phyloP scores from a whole-genome alignment of 345 rosid genomes.

The Pistacia integerrima region DNA sequence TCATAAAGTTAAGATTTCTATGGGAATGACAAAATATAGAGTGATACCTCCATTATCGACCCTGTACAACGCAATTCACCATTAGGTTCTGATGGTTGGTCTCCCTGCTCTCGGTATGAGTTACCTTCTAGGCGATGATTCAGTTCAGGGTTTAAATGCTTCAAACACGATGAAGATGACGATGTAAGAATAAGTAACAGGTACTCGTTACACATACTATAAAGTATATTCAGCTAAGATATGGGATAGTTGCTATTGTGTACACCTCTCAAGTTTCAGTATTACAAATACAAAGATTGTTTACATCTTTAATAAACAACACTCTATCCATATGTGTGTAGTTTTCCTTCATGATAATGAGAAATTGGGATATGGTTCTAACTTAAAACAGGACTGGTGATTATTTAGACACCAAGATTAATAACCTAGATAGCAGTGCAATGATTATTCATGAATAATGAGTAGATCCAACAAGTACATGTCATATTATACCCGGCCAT shows the following conservation, averaged over 20 bases:
- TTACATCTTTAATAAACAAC: not conserved
- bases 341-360: not conserved
- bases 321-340: not conserved
- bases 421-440: not conserved
- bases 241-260: not conserved
- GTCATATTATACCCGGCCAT: not conserved
- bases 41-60: slow-evolving; percentile 47
- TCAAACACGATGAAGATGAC: slow-evolving; percentile 36
- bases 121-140: slow-evolving; percentile 36
- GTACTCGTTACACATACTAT: not conserved
- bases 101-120: slow-evolving; percentile 30
- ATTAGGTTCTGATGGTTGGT: slow-evolving; percentile 39
- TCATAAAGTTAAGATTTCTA: slow-evolving; percentile 13
- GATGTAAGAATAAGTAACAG: slow-evolving; percentile 15
- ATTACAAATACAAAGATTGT: not conserved
- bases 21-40: slow-evolving; percentile 9
- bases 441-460: not conserved
- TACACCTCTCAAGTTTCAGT: not conserved
- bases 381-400: not conserved
- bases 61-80: slow-evolving; percentile 43
- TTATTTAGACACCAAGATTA: not conserved
- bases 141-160: slow-evolving; percentile 44
- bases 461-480: not conserved
- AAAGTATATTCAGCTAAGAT: not conserved
- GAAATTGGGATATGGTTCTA: not conserved